Percentiles rank a stretch among this genome's conserved stretches.
Evolutionary conservation across 176 grass and related monocot genomes (phyloP).

Genomic region (Carex myosuroides): DNA sequence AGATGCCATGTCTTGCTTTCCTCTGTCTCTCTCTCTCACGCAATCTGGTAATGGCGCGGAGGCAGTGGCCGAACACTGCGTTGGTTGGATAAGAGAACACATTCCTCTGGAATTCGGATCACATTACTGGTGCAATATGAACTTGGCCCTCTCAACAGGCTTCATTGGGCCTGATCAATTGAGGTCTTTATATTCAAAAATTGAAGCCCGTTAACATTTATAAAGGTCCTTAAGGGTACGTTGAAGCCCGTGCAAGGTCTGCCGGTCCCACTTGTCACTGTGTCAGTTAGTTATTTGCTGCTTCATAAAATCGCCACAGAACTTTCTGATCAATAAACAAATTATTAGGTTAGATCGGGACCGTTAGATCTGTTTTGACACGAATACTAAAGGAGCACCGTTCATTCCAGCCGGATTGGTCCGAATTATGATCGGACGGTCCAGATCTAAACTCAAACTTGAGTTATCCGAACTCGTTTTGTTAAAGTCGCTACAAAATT

Average conservation of each 20-base stretch:
- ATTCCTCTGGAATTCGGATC: background rate
- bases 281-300: background rate
- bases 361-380: too few species aligned
- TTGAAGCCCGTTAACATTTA: background rate
- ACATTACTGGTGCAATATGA: background rate
- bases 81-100: background rate
- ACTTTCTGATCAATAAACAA: background rate
- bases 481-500: background rate
- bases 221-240: background rate
- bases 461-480: too few species aligned
- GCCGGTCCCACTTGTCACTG: background rate
- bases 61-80: background rate
- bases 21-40: background rate
- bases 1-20: conserved; percentile 31
- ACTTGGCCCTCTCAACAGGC: background rate
- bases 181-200: background rate
- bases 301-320: background rate
- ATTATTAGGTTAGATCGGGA: too few species aligned
- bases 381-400: too few species aligned
- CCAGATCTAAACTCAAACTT: too few species aligned
- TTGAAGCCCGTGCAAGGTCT: background rate
- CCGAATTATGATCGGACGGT: too few species aligned
- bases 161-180: background rate
- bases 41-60: background rate
- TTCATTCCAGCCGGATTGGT: too few species aligned